A percentile compares a stretch with the other conserved stretches of the same genome.
phyloP scores from a whole-genome alignment of 2,329 filamentous ascomycete genomes.

The Aureobasidium musti region DNA sequence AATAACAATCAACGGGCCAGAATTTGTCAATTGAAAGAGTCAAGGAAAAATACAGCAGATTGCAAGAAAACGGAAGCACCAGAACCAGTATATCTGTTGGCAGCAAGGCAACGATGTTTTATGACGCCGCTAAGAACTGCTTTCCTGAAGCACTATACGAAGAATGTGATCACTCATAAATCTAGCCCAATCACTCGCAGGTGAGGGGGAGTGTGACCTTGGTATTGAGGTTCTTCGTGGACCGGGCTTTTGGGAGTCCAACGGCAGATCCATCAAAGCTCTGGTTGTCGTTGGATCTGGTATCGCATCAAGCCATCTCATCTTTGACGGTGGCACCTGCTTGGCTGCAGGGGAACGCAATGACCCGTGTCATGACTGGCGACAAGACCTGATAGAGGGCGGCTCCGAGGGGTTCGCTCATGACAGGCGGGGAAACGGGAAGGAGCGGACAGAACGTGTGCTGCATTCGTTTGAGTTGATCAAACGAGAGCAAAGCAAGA shows the following conservation, averaged over 20 bases:
- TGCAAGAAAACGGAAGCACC: neutral
- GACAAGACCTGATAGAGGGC: neutral
- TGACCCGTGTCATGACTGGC: slow-evolving; percentile 16
- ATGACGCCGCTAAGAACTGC: slow-evolving; percentile 4
- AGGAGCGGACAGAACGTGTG: slow-evolving; percentile 16
- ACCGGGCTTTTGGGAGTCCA: slow-evolving; percentile 23
- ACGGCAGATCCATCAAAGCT: slow-evolving; percentile 9
- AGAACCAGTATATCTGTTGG: neutral
- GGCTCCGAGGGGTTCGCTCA: neutral
- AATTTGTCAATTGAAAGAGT: slow-evolving; percentile 5
- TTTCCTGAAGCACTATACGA: slow-evolving; percentile 1
- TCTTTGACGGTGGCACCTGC: slow-evolving; percentile 5
- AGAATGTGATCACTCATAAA: slow-evolving; percentile 25
- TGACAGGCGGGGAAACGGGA: slow-evolving; percentile 18
- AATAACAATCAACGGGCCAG: neutral
- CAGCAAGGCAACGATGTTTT: slow-evolving; percentile 14
- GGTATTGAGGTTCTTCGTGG: slow-evolving; percentile 3
- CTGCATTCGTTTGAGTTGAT: slow-evolving; percentile 21
- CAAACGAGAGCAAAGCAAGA: slow-evolving; percentile 21
- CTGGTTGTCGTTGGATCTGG: slow-evolving; percentile 24
- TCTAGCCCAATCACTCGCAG: slow-evolving; percentile 19
- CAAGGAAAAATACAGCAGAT: slow-evolving; percentile 3
- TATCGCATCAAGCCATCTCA: slow-evolving; percentile 23
- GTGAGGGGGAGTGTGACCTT: slow-evolving; percentile 7
- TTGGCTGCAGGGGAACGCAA: slow-evolving; percentile 21